phyloP scores from a whole-genome alignment of 345 rosid species.

The Orychophragmus violaceus region DNA sequence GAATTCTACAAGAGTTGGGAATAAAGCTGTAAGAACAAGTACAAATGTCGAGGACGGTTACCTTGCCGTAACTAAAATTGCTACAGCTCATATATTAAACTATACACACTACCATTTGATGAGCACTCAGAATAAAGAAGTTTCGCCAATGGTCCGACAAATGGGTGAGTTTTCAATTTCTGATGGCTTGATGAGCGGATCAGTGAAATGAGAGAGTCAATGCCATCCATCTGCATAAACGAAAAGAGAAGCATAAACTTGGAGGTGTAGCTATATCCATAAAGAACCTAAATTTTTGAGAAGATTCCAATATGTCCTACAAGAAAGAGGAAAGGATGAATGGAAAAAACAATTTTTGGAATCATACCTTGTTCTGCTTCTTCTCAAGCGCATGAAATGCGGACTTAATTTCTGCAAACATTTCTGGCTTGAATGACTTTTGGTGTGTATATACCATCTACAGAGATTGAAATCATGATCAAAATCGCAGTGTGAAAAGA shows the following conservation, averaged over 20 bases:
- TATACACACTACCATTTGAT: constrained; percentile 36
- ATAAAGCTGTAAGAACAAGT: constrained; percentile 6
- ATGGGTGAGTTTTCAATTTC: constrained; percentile 37
- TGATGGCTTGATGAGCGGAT: constrained; percentile 57
- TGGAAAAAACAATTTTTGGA: neutral
- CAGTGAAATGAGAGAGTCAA: constrained; percentile 41
- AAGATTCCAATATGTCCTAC: constrained; percentile 9
- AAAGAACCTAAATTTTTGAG: neutral
- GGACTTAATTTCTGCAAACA: constrained; percentile 48
- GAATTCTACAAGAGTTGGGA: constrained; percentile 32
- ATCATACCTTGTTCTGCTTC: constrained; percentile 38
- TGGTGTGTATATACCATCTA: constrained; percentile 70
- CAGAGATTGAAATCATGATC: constrained; percentile 18
- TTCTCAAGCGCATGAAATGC: constrained; percentile 40
- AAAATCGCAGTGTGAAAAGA: neutral
- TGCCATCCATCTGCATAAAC: constrained; percentile 40
- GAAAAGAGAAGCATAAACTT: constrained; percentile 25
- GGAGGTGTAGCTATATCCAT: constrained; percentile 6
- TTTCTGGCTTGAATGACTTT: constrained; percentile 54
- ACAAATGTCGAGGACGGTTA: neutral
- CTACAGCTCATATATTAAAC: constrained; percentile 21
- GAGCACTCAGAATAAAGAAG: constrained; percentile 45
- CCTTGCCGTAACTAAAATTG: constrained; percentile 11
- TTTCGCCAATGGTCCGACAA: constrained; percentile 51
- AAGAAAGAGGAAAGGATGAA: constrained; percentile 6